Evolutionary conservation across 768 basidiomycete species (phyloP).

Genomic region (Epithele typhae): DNA sequence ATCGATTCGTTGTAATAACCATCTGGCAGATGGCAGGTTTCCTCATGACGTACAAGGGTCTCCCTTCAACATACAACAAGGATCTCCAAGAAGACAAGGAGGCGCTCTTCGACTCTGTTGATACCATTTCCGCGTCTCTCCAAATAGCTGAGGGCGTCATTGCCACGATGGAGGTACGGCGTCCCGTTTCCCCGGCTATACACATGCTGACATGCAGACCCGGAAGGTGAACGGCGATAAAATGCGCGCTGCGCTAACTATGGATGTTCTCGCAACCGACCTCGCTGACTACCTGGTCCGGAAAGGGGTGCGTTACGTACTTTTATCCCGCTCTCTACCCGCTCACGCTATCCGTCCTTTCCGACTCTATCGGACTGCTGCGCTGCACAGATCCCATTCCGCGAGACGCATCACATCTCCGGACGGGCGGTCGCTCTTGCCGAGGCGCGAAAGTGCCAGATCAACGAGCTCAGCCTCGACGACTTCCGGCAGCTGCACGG

Average conservation of each 20-base stretch:
- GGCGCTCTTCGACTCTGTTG: constrained; percentile 90
- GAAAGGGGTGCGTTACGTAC: constrained; percentile 72
- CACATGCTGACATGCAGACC: neutral
- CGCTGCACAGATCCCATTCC: constrained; percentile 80
- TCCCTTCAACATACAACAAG: constrained; percentile 99
- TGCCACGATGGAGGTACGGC: constrained; percentile 78
- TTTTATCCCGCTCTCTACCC: neutral
- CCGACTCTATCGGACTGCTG: neutral
- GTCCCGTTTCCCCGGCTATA: neutral
- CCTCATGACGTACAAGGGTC: constrained; percentile 93
- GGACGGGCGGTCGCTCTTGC: constrained; percentile 95
- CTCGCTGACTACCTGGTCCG: constrained; percentile 97
- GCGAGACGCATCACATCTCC: constrained; percentile 97
- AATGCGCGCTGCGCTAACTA: constrained; percentile 88
- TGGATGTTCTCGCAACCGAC: constrained; percentile 99
- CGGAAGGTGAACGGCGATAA: constrained; percentile 79
- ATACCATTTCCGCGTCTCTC: constrained; percentile 83
- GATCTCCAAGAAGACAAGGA: constrained; percentile 99
- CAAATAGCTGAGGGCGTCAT: constrained; percentile 94
- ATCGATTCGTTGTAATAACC: too few species aligned
- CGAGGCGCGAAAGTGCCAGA: constrained; percentile 73
- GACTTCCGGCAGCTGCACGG: constrained; percentile 76
- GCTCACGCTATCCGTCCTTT: neutral
- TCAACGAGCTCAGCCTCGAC: constrained; percentile 73
- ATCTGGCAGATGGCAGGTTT: constrained; percentile 97